Evolutionary conservation across 2,329 filamentous ascomycete genomes (phyloP).

Genomic region (Spiromastix sp.): DNA sequence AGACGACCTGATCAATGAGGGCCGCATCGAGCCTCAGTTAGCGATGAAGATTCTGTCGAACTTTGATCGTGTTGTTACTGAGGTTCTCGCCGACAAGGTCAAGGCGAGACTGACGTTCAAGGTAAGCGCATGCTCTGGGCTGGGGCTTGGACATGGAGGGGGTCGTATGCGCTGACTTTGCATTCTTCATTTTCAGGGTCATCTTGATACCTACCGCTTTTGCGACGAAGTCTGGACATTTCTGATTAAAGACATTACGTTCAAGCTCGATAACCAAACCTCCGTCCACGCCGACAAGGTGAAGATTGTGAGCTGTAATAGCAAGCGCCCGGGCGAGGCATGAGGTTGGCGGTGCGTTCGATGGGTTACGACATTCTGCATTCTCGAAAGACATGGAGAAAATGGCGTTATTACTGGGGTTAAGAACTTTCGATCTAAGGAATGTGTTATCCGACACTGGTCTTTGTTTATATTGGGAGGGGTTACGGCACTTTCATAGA

Average conservation of each 20-base stretch:
- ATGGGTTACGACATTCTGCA: conserved; percentile 2
- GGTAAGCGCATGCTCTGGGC: conserved; percentile 43
- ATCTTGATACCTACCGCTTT: conserved; percentile 96
- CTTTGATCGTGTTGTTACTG: conserved; percentile 88
- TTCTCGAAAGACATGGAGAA: not conserved
- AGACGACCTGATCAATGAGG: conserved; percentile 88
- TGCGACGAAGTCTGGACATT: conserved; percentile 99
- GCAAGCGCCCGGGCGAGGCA: conserved; percentile 61
- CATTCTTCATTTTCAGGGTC: conserved; percentile 52
- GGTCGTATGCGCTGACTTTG: conserved; percentile 10
- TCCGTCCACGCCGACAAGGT: conserved; percentile 78
- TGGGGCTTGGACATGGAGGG: not conserved
- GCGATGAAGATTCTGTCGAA: conserved; percentile 97
- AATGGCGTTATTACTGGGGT: conserved; percentile 2
- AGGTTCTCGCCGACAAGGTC: conserved; percentile 84
- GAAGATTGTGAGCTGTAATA: conserved; percentile 97
- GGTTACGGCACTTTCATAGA: no score
- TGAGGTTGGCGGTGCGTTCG: conserved; percentile 11
- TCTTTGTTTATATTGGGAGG: no score
- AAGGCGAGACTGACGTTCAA: conserved; percentile 90
- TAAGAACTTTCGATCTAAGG: not conserved
- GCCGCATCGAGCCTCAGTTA: conserved; percentile 92
- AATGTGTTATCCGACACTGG: not conserved
- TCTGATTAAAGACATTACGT: conserved; percentile 95
- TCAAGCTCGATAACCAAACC: conserved; percentile 83